Conservation (phyloP, 768 basidiomycete species). For the Auricularia sp. region DNA sequence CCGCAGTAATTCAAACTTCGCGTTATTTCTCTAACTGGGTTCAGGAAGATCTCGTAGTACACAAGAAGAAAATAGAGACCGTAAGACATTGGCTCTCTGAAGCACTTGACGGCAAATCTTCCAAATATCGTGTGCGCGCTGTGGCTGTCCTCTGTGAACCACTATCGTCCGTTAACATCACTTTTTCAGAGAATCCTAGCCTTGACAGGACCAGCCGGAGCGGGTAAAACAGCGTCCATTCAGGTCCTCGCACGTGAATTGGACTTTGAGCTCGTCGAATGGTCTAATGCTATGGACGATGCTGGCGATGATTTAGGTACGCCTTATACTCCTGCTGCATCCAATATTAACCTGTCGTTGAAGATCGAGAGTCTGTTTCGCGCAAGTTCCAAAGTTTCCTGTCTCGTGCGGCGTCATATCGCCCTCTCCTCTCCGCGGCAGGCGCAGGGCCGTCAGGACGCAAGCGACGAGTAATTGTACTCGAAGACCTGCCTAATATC, state of each 20-base stretch:
- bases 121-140: conserved; percentile 64
- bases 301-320: conserved; percentile 17
- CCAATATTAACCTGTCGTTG: neutral
- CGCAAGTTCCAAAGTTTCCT: conserved; percentile 72
- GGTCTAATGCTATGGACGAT: conserved; percentile 63
- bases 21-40: neutral
- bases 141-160: neutral
- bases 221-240: conserved; percentile 82
- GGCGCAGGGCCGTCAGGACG: conserved; percentile 2
- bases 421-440: conserved; percentile 34
- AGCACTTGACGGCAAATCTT: conserved; percentile 58
- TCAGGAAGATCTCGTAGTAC: conserved; percentile 70
- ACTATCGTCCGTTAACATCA: neutral
- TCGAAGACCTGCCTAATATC: conserved; percentile 90
- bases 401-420: conserved; percentile 52
- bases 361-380: conserved; percentile 27
- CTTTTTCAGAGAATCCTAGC: conserved; percentile 61
- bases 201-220: conserved; percentile 81
- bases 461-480: conserved; percentile 55
- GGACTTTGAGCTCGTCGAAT: conserved; percentile 74
- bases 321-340: neutral
- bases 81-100: conserved; percentile 66
- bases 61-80: conserved; percentile 68
- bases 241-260: conserved; percentile 65
- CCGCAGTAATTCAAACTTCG: conserved; percentile 4